These are phyloP conservation scores for Cytospora piceicola DNA, from an alignment of 2,329 filamentous ascomycete species.

Conservation along the genomic window DNA sequence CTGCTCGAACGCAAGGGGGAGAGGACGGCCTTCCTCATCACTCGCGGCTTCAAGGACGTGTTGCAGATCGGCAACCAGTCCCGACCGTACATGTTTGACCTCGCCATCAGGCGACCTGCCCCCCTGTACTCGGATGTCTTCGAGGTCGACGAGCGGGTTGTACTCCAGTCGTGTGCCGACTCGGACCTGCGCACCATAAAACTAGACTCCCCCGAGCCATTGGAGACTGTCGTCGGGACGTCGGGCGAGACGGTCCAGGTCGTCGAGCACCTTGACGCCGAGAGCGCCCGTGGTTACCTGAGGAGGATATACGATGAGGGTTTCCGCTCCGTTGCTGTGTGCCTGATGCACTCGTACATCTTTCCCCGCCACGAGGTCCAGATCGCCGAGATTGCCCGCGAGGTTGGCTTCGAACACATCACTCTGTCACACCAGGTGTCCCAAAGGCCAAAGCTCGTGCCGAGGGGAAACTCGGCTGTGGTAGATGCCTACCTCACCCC, in stretches of 20 bases:
- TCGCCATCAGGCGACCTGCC: conserved; percentile 66
- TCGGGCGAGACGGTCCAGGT: conserved; percentile 38
- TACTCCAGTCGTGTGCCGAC: conserved; percentile 14
- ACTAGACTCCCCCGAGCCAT: background rate
- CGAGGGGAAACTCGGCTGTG: conserved; percentile 70
- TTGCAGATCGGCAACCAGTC: conserved; percentile 70
- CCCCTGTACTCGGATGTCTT: conserved; percentile 66
- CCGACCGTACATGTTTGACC: conserved; percentile 67
- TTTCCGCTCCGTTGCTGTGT: conserved; percentile 42
- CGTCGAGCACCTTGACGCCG: conserved; percentile 33
- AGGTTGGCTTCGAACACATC: conserved; percentile 79
- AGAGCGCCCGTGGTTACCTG: conserved; percentile 29
- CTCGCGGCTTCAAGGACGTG: conserved; percentile 68
- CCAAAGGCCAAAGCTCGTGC: conserved; percentile 79
- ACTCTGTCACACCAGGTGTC: conserved; percentile 76
- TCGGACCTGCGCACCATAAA: conserved; percentile 13
- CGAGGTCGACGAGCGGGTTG: conserved; percentile 42
- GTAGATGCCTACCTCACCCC: conserved; percentile 76
- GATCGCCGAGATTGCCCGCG: conserved; percentile 71
- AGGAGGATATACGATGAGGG: conserved; percentile 46
- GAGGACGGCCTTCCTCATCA: conserved; percentile 66
- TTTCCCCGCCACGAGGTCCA: conserved; percentile 50
- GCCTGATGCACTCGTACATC: conserved; percentile 40
- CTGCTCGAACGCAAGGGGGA: conserved; percentile 69
- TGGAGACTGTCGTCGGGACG: conserved; percentile 28